phyloP scores from a whole-genome alignment of 1,284 basidiomycete species.

The Leccinum ponderosum region DNA sequence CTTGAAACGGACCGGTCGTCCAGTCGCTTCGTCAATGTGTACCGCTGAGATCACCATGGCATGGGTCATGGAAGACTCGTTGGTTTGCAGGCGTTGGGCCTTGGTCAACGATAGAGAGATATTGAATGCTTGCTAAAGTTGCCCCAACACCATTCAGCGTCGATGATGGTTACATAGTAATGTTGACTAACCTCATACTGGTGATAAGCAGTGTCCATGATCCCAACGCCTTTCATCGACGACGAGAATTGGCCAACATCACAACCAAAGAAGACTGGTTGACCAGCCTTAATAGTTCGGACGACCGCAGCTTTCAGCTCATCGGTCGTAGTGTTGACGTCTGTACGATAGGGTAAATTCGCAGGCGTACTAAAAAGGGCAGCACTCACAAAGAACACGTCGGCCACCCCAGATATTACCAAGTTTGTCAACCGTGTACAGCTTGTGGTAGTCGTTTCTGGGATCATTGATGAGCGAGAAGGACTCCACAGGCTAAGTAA shows the following conservation, averaged over 20 bases:
- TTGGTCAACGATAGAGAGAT: constrained; percentile 70
- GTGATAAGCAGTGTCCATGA: constrained; percentile 86
- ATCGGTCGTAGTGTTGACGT: constrained; percentile 87
- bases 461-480: constrained; percentile 97
- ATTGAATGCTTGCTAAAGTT: constrained; percentile 52
- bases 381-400: constrained; percentile 71
- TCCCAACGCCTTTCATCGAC: constrained; percentile 64
- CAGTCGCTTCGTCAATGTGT: constrained; percentile 73
- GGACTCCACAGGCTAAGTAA: constrained; percentile 55
- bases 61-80: constrained; percentile 89
- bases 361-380: not conserved
- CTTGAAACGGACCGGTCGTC: constrained; percentile 84
- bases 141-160: constrained; percentile 2
- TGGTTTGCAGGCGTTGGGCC: constrained; percentile 79
- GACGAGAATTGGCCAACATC: constrained; percentile 85
- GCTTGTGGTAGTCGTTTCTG: constrained; percentile 76
- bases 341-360: constrained; percentile 40
- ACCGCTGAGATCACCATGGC: constrained; percentile 94
- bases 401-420: constrained; percentile 91
- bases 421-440: constrained; percentile 93
- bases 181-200: constrained; percentile 66
- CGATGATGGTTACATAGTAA: not conserved
- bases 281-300: constrained; percentile 85
- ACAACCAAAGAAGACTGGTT: constrained; percentile 94
- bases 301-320: constrained; percentile 82